phyloP scores from a whole-genome alignment of 2,329 filamentous ascomycete species.

The Colletotrichum sp. region DNA sequence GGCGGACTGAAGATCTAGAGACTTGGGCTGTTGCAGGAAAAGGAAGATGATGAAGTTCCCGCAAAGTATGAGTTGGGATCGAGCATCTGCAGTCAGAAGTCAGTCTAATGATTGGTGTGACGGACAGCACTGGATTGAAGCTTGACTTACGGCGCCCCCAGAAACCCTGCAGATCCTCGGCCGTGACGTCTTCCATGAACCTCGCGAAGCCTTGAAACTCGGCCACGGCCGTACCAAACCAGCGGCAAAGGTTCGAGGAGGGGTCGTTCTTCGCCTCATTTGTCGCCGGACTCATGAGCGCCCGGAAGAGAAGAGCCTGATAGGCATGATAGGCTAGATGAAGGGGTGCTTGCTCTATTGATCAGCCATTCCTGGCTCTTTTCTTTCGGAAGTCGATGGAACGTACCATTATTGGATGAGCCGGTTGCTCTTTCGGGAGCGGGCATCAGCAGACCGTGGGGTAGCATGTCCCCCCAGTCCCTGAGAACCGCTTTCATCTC shows the following conservation, averaged over 20 bases:
- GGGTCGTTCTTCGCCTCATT: conserved; percentile 42
- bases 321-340: conserved; percentile 47
- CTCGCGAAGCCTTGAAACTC: conserved; percentile 42
- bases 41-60: conserved; percentile 55
- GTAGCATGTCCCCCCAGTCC: conserved; percentile 41
- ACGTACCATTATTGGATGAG: conserved; percentile 25
- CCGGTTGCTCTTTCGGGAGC: not conserved
- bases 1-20: conserved; percentile 35
- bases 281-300: conserved; percentile 50
- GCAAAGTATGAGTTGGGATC: conserved; percentile 51
- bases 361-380: not conserved
- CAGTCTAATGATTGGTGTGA: not conserved
- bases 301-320: conserved; percentile 46
- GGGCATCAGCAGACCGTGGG: conserved; percentile 37
- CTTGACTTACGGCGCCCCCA: conserved; percentile 48
- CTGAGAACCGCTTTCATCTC: conserved; percentile 32
- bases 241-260: conserved; percentile 38
- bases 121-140: fast-evolving
- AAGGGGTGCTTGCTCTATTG: conserved; percentile 34
- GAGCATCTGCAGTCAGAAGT: conserved; percentile 27
- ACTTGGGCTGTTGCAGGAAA: conserved; percentile 46
- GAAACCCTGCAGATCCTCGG: conserved; percentile 43
- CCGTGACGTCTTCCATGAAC: conserved; percentile 40
- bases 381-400: not conserved
- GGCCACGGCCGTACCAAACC: conserved; percentile 36